Percentiles rank a stretch among this genome's conserved stretches.
phyloP scores from a whole-genome alignment of 108 stramenopile species.

The Craspedostauros australis region DNA sequence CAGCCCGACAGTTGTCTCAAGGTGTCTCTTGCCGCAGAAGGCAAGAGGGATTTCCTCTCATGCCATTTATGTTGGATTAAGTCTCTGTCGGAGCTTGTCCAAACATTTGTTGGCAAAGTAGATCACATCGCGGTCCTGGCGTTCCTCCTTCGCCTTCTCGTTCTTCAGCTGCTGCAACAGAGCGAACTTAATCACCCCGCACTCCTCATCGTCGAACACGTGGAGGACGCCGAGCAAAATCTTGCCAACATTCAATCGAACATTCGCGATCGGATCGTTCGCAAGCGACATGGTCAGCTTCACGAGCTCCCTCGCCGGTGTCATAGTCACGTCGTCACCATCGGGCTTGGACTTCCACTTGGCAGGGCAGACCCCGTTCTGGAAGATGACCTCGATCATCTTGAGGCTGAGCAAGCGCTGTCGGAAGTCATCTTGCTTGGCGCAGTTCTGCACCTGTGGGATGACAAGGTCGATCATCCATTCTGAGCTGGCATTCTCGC shows the following conservation, averaged over 20 bases:
- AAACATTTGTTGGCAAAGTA: constrained; percentile 53
- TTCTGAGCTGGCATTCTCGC: constrained; percentile 66
- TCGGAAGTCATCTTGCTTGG: constrained; percentile 55
- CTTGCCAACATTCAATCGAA: constrained; percentile 79
- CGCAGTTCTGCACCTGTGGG: constrained; percentile 61
- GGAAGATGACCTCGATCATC: constrained; percentile 79
- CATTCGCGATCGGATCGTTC: constrained; percentile 74
- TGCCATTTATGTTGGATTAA: too few species aligned
- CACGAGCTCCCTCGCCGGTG: constrained; percentile 57
- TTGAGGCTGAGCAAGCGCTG: constrained; percentile 74
- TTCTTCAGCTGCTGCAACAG: constrained; percentile 64
- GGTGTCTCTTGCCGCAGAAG: too few species aligned
- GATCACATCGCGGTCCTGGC: constrained; percentile 76
- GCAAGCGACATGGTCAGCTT: constrained; percentile 59
- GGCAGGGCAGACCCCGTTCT: constrained; percentile 41
- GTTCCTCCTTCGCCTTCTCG: constrained; percentile 38
- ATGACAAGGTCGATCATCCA: constrained; percentile 80
- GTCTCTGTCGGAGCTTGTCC: constrained; percentile 18
- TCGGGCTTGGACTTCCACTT: constrained; percentile 30
- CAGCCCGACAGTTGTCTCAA: too few species aligned
- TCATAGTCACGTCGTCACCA: constrained; percentile 30
- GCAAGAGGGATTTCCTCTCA: too few species aligned
- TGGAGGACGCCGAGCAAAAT: constrained; percentile 44
- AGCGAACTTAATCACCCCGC: constrained; percentile 43
- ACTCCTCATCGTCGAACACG: constrained; percentile 57